Percentiles rank a stretch among this genome's conserved stretches.
phyloP scores from a whole-genome alignment of 1,284 basidiomycete species.

The Xanthoconium separans region DNA sequence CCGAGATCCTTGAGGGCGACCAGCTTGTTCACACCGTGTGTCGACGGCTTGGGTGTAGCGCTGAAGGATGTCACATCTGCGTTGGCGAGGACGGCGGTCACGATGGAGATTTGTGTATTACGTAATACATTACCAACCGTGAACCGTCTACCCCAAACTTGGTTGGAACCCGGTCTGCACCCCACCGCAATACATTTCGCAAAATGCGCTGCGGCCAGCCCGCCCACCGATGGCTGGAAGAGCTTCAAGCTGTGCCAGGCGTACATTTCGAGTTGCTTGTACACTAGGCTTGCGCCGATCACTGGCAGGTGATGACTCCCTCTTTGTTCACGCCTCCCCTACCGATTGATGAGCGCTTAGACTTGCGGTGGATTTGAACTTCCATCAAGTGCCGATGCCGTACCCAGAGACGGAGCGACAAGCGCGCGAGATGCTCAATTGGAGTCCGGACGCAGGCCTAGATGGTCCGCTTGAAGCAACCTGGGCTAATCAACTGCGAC shows the following conservation, averaged over 20 bases:
- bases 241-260: constrained; percentile 58
- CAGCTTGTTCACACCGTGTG: no score
- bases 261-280: constrained; percentile 76
- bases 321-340: not conserved
- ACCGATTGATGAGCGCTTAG: constrained; percentile 19
- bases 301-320: constrained; percentile 53
- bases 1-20: no score
- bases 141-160: no score
- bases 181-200: constrained; percentile 87
- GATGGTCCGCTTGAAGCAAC: constrained; percentile 87
- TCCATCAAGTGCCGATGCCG: constrained; percentile 65
- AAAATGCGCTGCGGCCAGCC: constrained; percentile 75
- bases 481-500: constrained; percentile 80
- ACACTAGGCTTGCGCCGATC: constrained; percentile 77
- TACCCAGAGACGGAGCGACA: constrained; percentile 63
- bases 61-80: no score
- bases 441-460: constrained; percentile 77
- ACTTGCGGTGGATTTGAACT: constrained; percentile 83
- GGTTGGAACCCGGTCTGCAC: no score
- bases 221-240: constrained; percentile 80
- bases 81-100: no score
- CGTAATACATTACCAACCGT: no score
- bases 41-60: no score
- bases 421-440: constrained; percentile 80
- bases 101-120: no score